Percentiles rank a stretch among this genome's conserved stretches.
phyloP scores from a whole-genome alignment of 2,329 filamentous ascomycete species.

The Ophiocordyceps camponoti-rufipedis region DNA sequence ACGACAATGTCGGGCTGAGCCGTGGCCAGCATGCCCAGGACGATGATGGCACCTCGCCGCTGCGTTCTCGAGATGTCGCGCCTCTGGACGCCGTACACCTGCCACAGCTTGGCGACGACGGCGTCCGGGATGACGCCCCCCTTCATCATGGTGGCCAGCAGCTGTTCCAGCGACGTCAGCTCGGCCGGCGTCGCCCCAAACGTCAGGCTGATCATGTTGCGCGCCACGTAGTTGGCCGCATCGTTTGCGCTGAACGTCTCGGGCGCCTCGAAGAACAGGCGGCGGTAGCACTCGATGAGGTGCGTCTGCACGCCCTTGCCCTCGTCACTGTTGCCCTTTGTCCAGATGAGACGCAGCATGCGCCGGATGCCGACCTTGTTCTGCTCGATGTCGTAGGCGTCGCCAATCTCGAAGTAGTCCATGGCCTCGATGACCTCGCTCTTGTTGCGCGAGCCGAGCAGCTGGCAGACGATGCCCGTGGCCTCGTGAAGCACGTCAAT shows the following conservation, averaged over 20 bases:
- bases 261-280: slow-evolving; percentile 89
- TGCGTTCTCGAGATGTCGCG: slow-evolving; percentile 85
- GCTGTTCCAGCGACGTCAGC: slow-evolving; percentile 83
- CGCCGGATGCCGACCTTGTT: slow-evolving; percentile 82
- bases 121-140: slow-evolving; percentile 68
- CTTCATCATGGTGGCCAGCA: slow-evolving; percentile 96
- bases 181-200: slow-evolving; percentile 92
- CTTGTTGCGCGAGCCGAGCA: slow-evolving; percentile 90
- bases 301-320: slow-evolving; percentile 96
- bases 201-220: slow-evolving; percentile 97
- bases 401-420: slow-evolving; percentile 91
- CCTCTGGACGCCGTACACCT: slow-evolving; percentile 88
- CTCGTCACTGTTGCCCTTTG: slow-evolving; percentile 97
- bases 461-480: slow-evolving; percentile 63
- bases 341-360: slow-evolving; percentile 97
- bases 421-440: slow-evolving; percentile 97
- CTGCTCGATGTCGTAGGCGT: slow-evolving; percentile 91
- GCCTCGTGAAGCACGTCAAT: slow-evolving; percentile 80
- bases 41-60: slow-evolving; percentile 82
- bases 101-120: slow-evolving; percentile 87
- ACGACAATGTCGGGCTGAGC: slow-evolving; percentile 87
- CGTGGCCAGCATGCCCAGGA: slow-evolving; percentile 88
- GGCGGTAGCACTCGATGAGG: slow-evolving; percentile 90
- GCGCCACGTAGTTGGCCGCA: slow-evolving; percentile 83
- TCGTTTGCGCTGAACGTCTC: slow-evolving; percentile 77